Evolutionary conservation across 2,329 filamentous ascomycete genomes (phyloP), one percentile per base, ranked within the genome.

Genomic region (Diplodia intermedia): DNA sequence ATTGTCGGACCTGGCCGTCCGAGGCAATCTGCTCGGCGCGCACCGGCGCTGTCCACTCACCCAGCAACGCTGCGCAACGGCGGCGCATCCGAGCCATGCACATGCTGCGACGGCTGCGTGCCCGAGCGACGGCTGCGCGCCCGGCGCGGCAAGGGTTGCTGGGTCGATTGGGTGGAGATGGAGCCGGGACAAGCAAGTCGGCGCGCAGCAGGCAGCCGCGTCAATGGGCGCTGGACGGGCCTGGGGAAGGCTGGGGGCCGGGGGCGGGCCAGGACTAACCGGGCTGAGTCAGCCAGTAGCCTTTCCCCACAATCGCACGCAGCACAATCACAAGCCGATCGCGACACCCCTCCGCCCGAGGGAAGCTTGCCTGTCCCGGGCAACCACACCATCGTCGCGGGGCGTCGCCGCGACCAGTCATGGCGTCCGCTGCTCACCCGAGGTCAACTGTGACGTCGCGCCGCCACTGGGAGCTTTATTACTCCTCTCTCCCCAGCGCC

Each of bases 291-390:
- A 67, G 65, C 43, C 18, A 55, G 36, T 54, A 31, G 54, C 15
- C 15, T 43, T 67, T 62, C 43, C 66, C 66, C 55, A 63, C 60
- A 63, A 36, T 63, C 60, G 38, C 65, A 54, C 15, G 18, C 43
- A 20, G 43, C 43, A n/a, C 43, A 50, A 61, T 67, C 66, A 67
- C 66, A 67, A 67, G 66, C 66, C 66, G 66, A 67, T 60, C 54
- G 8, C 31, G 53, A 43, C 55, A 67, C 66, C 66, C 66, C 66
- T 67, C 66, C 66, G 66, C 66, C 66, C 66, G 66, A 67, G 56
- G 66, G 49, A 47, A 67, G 53, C 65, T 67, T 63, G 43, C 33
- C 60, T 43, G 43, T 26, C 60, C 60, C 54, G 47, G 55, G 54
- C 65, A 50, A 49, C 65, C 54, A 52, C 40, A 60, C 31, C 65